phyloP scores from a whole-genome alignment of 805 yeast species.

The Clavispora vitiphila region DNA sequence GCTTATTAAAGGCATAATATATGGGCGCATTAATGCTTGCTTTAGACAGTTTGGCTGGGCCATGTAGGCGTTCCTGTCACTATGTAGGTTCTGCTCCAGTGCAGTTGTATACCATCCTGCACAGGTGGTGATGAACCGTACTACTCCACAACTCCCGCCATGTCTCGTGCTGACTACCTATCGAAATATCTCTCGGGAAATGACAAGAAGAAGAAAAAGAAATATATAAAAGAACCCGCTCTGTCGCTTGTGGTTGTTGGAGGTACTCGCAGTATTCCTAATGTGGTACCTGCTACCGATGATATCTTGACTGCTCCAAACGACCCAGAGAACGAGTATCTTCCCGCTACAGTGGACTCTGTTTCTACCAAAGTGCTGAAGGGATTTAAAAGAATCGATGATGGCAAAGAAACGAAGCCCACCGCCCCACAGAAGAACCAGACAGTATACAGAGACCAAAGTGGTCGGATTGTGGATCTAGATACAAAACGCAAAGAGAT shows the following conservation, averaged over 20 bases:
- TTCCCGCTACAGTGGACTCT: conserved; percentile 19
- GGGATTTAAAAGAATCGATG: conserved; percentile 37
- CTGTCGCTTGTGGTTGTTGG: background rate
- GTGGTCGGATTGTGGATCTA: conserved; percentile 26
- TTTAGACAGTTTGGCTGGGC: too few species aligned
- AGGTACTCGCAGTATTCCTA: background rate
- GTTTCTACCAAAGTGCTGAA: conserved; percentile 12
- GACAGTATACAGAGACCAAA: conserved; percentile 39
- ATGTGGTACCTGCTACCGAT: background rate
- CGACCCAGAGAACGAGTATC: conserved; percentile 16
- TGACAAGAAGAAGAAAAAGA: conserved; percentile 15
- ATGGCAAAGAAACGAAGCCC: conserved; percentile 11
- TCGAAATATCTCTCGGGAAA: conserved; percentile 23
- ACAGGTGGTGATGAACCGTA: background rate
- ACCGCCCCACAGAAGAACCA: conserved; percentile 50
- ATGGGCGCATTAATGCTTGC: background rate
- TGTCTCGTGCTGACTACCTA: conserved; percentile 29
- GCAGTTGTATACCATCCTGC: background rate
- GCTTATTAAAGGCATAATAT: background rate
- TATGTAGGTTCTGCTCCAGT: too few species aligned
- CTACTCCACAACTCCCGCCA: background rate
- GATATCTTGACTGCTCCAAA: background rate
- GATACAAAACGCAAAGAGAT: conserved; percentile 7
- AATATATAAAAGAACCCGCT: conserved; percentile 1
- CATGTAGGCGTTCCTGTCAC: too few species aligned